Base-by-base conservation (phyloP, 768 basidiomycete genomes). In the Boletus vinaceobasis region DNA sequence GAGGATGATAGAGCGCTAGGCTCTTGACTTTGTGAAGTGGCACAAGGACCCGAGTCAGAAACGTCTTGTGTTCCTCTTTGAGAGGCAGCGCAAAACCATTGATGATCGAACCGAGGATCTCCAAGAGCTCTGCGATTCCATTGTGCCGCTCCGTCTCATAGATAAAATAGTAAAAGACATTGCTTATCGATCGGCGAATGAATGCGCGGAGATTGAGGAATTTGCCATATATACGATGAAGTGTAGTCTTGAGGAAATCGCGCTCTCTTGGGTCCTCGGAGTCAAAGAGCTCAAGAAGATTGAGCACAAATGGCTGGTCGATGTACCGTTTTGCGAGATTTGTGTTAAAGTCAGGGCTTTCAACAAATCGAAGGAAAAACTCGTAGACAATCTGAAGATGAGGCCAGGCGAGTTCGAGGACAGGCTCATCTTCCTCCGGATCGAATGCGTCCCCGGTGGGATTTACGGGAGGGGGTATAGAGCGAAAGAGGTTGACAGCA, bases 141-240 rank as follows among this genome's bases (percentile, higher is more conserved):
- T 99, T 99, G 79, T 99, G 96, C 44, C 97, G 86, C 70, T 99
- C 97, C 1, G 94, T 93, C 73, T 99, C 97, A 74, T 99, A 99
- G 64, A 98, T 80, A 77, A 98, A 99, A 67, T 95, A 87, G 82
- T 97, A 98, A 72, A 99, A 99, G 65, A 99, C 96, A 65, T 98
- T 97, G 79, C 96, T 97, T 83, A 99, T 98, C 53, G 96, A 98
- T 55, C 97, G 86, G 51, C 97, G 89, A 66, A 99, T 98, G 75
- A 98, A 98, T 39, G 97, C 96, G 56, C 97, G 93, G 42, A 98
- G 84, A 70, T 95, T 97, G 65, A 98, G 86, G 79, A 99, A 98
- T 79, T 98, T 98, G 71, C 97, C 97, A 68, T 99, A 99, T 72
- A 99, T 98, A 55, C 97, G 88, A 71, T 99, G 97, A 26, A 99